A percentile compares a stretch with the other conserved stretches of the same genome.
Evolutionary conservation across 345 rosid species (phyloP).

Genomic region (Aurinia saxatilis): DNA sequence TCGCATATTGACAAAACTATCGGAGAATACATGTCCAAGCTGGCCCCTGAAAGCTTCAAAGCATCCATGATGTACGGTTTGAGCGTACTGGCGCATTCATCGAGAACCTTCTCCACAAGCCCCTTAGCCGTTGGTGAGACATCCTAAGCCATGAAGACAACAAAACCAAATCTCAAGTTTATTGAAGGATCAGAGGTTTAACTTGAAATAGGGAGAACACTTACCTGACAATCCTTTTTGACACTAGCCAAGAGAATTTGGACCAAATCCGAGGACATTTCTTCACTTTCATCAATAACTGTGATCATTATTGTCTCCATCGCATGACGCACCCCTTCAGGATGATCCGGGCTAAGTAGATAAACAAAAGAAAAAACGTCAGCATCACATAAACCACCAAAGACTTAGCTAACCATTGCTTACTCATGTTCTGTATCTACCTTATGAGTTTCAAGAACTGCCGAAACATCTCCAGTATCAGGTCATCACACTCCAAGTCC

Average conservation of each 20-base stretch:
- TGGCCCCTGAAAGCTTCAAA: conserved; percentile 32
- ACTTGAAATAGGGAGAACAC: background rate
- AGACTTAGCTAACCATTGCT: background rate
- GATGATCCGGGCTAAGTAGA: conserved; percentile 44
- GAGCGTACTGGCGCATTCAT: conserved; percentile 50
- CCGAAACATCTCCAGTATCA: conserved; percentile 58
- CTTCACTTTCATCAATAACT: conserved; percentile 65
- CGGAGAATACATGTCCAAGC: conserved; percentile 52
- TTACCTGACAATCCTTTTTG: conserved; percentile 52
- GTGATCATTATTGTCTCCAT: conserved; percentile 72
- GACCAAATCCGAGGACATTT: conserved; percentile 49
- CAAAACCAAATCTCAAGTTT: conserved; percentile 4
- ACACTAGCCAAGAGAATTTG: conserved; percentile 54
- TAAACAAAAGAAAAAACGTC: conserved; percentile 20
- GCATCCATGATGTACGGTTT: conserved; percentile 49
- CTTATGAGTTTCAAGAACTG: conserved; percentile 45
- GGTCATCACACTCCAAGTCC: conserved; percentile 63
- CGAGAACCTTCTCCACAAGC: conserved; percentile 55
- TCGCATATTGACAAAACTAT: conserved; percentile 45
- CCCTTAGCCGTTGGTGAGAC: conserved; percentile 34
- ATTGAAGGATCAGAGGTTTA: background rate
- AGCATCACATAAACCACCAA: background rate
- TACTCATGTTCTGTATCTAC: conserved; percentile 26
- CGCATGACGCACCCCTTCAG: conserved; percentile 37
- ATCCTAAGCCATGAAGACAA: conserved; percentile 30